phyloP scores from a whole-genome alignment of 2,329 filamentous ascomycete species.

The Tolypocladium amazonense region DNA sequence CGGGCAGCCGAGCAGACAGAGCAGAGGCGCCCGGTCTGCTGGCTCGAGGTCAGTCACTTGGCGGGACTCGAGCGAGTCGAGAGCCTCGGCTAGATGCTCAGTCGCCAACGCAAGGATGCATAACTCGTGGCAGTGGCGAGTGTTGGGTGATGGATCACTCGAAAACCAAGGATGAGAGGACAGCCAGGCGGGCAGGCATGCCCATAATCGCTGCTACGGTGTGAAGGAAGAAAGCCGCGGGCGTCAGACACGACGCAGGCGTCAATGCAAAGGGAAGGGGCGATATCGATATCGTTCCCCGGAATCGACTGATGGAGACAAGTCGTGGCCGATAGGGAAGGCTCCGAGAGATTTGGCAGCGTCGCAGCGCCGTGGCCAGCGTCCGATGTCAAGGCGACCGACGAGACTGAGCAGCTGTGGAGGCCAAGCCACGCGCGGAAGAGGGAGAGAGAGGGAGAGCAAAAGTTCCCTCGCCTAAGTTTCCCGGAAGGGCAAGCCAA shows the following conservation, averaged over 20 bases:
- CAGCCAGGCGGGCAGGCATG: slow-evolving; percentile 20
- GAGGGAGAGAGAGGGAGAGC: slow-evolving; percentile 19
- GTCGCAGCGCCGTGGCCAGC: slow-evolving; percentile 1
- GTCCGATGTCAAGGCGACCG: not conserved
- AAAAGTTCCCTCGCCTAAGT: slow-evolving; percentile 30
- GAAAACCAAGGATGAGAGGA: slow-evolving; percentile 19
- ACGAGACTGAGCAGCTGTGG: slow-evolving; percentile 8
- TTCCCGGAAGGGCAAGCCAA: slow-evolving; percentile 24
- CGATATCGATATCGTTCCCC: slow-evolving; percentile 10
- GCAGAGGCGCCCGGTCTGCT: slow-evolving; percentile 18
- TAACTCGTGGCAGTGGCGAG: slow-evolving; percentile 24
- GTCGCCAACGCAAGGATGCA: slow-evolving; percentile 23
- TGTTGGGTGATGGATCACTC: slow-evolving; percentile 19
- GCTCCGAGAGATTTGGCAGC: slow-evolving; percentile 3
- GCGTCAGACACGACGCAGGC: slow-evolving; percentile 8
- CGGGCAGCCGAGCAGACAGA: slow-evolving; percentile 19
- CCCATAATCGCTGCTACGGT: slow-evolving; percentile 22
- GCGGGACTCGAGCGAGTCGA: slow-evolving; percentile 27
- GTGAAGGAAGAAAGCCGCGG: slow-evolving; percentile 13
- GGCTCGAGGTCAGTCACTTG: slow-evolving; percentile 23
- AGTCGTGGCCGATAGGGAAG: slow-evolving; percentile 9
- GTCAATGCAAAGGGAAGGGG: slow-evolving; percentile 3
- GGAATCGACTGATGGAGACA: slow-evolving; percentile 10
- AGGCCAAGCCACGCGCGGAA: slow-evolving; percentile 22
- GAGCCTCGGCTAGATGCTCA: slow-evolving; percentile 24